Base-by-base conservation (phyloP, 495 filamentous ascomycete species). In the Hypoxylon intermedium region DNA sequence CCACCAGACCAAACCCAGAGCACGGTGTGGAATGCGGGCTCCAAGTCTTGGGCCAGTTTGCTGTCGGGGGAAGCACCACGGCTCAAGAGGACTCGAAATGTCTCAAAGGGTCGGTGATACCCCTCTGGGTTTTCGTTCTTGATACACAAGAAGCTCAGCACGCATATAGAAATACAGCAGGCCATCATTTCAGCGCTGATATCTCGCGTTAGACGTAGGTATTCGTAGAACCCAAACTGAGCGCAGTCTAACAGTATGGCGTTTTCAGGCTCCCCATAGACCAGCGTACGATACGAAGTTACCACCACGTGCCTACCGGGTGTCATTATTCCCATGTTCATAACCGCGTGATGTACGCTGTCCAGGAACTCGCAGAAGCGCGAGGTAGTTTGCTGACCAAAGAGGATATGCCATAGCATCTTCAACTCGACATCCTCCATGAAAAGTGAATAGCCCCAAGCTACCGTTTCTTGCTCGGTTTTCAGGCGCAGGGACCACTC, bases 1-100 rank as follows among this genome's bases (percentile, higher is more conserved):
- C 6, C 2, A 19, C n/a, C 19, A 16, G 16, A 55, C 26, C 34
- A 53, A 3, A 2, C 0, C 6, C 9, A 2, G 19, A 54, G 16
- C 9, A 49, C 6, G 13, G 1, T 15, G 16, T 61, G 58, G n/a
- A 61, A 61, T 9, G 19, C 11, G 15, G 43, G 34, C 11, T 36
- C 46, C 12, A n/a, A 9, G 1, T 45, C 20, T 0, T 42, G 24
- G 6, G 4, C 7, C 4, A 48, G 9, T 2, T 4, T 23, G 9
- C 15, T 36, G 26, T 61, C 36, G 13, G 58, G 50, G 0, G 58
- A 61, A 28, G 44, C 20, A 9, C 50, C 58, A n/a, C 34, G 34
- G n/a, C 31, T 21, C 4, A 61, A 36, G 15, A 61, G 37, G 30
- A 28, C 19, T 30, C 37, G 26, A 20, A 53, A 28, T 1, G 58